phyloP scores from a whole-genome alignment of 2,329 filamentous ascomycete genomes.

The Arthrobotrys sinensis region DNA sequence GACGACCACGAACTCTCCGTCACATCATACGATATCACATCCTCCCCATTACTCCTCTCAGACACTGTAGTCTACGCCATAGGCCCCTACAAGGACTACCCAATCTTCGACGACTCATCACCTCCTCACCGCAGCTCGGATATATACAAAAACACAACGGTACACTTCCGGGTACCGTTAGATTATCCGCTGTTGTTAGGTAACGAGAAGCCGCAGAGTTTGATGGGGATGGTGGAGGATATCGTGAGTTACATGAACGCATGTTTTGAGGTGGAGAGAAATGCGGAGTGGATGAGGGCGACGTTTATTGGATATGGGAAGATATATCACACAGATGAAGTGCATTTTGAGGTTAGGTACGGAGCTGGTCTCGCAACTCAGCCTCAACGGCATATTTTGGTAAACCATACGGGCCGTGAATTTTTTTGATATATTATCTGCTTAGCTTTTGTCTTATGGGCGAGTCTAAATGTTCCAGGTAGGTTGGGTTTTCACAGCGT shows the following conservation, averaged over 20 bases:
- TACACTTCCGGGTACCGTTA: conserved; percentile 26
- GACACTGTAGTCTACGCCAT: conserved; percentile 41
- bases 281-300: conserved; percentile 39
- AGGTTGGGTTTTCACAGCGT: conserved; percentile 1
- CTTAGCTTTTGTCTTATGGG: not conserved
- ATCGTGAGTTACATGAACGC: conserved; percentile 29
- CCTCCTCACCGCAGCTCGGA: conserved; percentile 11
- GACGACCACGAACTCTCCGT: conserved; percentile 8
- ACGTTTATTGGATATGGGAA: conserved; percentile 33
- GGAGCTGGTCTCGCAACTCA: too few species aligned
- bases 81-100: conserved; percentile 19
- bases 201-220: conserved; percentile 41
- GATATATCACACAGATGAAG: conserved; percentile 35
- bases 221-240: conserved; percentile 41
- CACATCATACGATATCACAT: conserved; percentile 26
- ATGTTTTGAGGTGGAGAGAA: conserved; percentile 28
- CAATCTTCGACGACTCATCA: conserved; percentile 38
- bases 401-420: too few species aligned
- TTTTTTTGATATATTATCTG: not conserved
- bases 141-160: conserved; percentile 21
- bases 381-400: too few species aligned
- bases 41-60: conserved; percentile 22
- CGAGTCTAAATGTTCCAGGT: not conserved
- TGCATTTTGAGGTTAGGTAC: conserved; percentile 36
- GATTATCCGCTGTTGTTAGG: conserved; percentile 35